Conservation (phyloP, 2,329 filamentous ascomycete genomes). For the Cercospora sp. region DNA sequence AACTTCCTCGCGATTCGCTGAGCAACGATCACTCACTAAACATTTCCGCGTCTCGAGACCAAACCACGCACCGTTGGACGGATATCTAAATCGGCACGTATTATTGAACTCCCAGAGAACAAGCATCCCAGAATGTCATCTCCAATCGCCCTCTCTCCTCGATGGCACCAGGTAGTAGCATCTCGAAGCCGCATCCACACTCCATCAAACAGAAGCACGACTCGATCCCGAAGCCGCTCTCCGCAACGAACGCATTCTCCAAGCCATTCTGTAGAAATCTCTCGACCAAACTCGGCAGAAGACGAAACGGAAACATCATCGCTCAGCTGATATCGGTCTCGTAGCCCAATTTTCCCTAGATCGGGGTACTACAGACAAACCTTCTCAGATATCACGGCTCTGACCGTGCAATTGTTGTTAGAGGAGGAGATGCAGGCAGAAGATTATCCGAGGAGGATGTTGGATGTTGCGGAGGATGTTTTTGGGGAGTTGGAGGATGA, state of each 20-base stretch:
- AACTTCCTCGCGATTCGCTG: background rate
- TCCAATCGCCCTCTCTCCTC: background rate
- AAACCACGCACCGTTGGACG: background rate
- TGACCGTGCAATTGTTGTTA: background rate
- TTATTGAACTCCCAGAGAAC: background rate
- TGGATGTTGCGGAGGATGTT: conserved; percentile 6
- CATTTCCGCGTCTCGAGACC: background rate
- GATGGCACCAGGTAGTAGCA: background rate
- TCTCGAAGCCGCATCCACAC: background rate
- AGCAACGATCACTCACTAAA: too few relatives aligned
- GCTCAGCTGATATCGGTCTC: background rate
- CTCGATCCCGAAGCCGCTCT: background rate
- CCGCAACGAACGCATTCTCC: background rate
- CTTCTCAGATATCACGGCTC: background rate
- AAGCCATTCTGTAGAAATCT: background rate
- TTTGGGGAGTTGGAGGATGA: conserved; percentile 2
- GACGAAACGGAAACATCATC: background rate
- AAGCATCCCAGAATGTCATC: background rate
- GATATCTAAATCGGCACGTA: background rate
- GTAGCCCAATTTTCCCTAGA: background rate
- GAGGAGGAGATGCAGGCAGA: background rate
- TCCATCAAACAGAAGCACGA: background rate
- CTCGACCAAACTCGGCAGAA: background rate
- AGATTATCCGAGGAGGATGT: conserved; percentile 1
- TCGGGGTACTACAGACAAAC: background rate